These are phyloP conservation scores for Aspergillus latus DNA, from an alignment of 2,329 filamentous ascomycete genomes.

Conservation along the genomic window DNA sequence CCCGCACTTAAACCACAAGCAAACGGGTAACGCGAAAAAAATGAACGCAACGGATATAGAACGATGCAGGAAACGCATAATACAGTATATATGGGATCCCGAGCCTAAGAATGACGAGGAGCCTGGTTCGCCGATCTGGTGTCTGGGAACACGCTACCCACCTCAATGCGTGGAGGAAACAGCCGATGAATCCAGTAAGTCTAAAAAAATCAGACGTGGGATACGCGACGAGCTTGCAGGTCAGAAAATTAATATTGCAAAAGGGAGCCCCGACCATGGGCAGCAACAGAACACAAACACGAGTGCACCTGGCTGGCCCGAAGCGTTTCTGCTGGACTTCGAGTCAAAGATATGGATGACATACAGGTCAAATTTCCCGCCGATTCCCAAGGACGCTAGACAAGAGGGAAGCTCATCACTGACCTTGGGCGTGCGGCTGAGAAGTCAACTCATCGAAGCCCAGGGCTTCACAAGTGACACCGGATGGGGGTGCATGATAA, in stretches of 20 bases:
- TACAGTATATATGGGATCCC: conserved; percentile 91
- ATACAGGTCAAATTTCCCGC: conserved; percentile 81
- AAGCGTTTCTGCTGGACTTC: conserved; percentile 84
- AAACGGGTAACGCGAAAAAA: background rate
- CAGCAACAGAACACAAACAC: conserved; percentile 9
- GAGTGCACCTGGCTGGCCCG: conserved; percentile 67
- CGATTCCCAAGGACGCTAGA: conserved; percentile 76
- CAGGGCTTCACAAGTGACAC: conserved; percentile 87
- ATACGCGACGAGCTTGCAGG: background rate
- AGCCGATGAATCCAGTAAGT: background rate
- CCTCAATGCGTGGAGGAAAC: conserved; percentile 1
- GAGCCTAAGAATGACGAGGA: conserved; percentile 75
- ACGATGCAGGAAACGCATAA: conserved; percentile 75
- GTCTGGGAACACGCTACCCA: conserved; percentile 64
- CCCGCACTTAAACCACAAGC: background rate
- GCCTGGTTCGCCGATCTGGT: conserved; percentile 75
- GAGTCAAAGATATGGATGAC: conserved; percentile 95
- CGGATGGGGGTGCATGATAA: conserved; percentile 98
- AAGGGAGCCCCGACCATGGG: background rate
- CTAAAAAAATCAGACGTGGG: background rate
- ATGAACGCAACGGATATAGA: conserved; percentile 73
- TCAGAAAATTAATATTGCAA: too few relatives aligned
- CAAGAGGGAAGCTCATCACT: conserved; percentile 69
- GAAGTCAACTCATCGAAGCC: conserved; percentile 74
- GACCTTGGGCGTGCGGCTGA: conserved; percentile 80